phyloP scores from a whole-genome alignment of 2,329 filamentous ascomycete genomes.

The Leptographium procerum region DNA sequence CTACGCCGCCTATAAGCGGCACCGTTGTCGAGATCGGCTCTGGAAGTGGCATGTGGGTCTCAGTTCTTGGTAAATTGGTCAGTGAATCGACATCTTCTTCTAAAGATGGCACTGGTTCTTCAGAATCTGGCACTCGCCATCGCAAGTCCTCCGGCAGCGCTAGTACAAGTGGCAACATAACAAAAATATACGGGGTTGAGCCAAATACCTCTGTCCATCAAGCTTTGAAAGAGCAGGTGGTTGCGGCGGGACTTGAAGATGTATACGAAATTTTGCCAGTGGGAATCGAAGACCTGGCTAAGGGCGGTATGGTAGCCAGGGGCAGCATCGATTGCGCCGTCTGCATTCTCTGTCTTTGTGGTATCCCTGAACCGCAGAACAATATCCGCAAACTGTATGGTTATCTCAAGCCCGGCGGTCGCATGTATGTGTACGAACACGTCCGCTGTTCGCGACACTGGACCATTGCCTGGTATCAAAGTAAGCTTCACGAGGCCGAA shows the following conservation, averaged over 20 bases:
- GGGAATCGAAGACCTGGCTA: slow-evolving; percentile 46
- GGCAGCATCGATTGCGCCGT: slow-evolving; percentile 49
- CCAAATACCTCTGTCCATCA: slow-evolving; percentile 45
- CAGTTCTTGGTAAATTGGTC: slow-evolving; percentile 28
- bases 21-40: slow-evolving; percentile 52
- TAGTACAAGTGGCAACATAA: slow-evolving; percentile 17
- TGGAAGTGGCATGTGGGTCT: slow-evolving; percentile 49
- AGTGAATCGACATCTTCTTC: not conserved
- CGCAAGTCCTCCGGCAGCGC: slow-evolving; percentile 1
- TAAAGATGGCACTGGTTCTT: not conserved
- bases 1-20: slow-evolving; percentile 31
- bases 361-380: slow-evolving; percentile 46
- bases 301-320: slow-evolving; percentile 30
- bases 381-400: slow-evolving; percentile 45
- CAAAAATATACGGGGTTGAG: slow-evolving; percentile 51
- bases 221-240: slow-evolving; percentile 33
- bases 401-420: slow-evolving; percentile 48
- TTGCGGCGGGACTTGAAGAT: slow-evolving; percentile 39
- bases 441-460: slow-evolving; percentile 30
- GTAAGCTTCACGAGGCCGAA: slow-evolving; percentile 25
- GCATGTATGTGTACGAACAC: slow-evolving; percentile 55
- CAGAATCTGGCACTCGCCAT: not conserved
- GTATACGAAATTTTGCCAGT: slow-evolving; percentile 51
- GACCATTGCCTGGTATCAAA: slow-evolving; percentile 36
- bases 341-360: slow-evolving; percentile 50